These are phyloP conservation scores for Paramecium primaurelia DNA, from an alignment of 73 alveolate genomes.

Conservation along the genomic window DNA sequence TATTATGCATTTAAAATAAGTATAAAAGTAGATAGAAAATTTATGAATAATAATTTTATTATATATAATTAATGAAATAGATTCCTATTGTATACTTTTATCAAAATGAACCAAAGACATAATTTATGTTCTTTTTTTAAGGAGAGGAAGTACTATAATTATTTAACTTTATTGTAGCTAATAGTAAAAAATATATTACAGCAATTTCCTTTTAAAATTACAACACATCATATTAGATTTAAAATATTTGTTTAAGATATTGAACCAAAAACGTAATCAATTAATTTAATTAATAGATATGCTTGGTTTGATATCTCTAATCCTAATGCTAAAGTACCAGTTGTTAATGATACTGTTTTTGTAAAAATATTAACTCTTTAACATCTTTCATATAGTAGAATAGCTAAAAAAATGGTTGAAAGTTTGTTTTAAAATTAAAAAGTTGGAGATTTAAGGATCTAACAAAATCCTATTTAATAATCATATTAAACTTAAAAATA, in stretches of 20 bases:
- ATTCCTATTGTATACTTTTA: slow-evolving; percentile 9
- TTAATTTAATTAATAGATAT: neutral
- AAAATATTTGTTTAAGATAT: neutral
- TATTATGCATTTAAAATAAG: too few relatives aligned
- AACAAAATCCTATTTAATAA: neutral
- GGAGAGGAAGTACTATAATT: neutral
- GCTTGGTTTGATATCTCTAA: slow-evolving; percentile 44
- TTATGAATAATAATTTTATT: neutral
- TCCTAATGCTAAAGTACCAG: neutral
- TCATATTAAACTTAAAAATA: neutral
- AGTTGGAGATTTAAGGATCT: neutral
- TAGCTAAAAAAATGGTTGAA: neutral
- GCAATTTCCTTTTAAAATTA: neutral
- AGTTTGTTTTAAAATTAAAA: neutral
- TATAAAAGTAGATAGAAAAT: neutral
- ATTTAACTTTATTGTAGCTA: neutral
- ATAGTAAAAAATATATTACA: neutral
- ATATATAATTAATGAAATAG: neutral
- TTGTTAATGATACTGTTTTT: neutral
- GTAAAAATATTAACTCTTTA: neutral
- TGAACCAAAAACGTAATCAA: neutral
- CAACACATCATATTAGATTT: neutral
- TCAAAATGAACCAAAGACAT: neutral
- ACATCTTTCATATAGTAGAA: neutral
- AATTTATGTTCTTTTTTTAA: neutral